phyloP scores from a whole-genome alignment of 1,139 yeast species.

The Blastobotrys petasosporus region DNA sequence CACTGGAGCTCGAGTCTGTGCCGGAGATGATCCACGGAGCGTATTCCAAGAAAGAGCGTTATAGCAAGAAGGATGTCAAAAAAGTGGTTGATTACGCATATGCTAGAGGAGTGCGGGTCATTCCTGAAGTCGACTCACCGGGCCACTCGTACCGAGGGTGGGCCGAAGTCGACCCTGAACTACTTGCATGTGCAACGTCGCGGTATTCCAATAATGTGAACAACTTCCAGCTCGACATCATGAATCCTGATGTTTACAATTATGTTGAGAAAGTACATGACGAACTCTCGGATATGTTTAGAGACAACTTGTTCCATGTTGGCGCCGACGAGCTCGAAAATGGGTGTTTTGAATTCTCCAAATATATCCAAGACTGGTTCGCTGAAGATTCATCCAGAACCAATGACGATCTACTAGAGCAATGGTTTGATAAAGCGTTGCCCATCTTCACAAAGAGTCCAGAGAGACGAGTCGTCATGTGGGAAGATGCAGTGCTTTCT shows the following conservation, averaged over 20 bases:
- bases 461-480: constrained; percentile 36
- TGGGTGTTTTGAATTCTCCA: constrained; percentile 36
- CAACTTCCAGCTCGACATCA: constrained; percentile 17
- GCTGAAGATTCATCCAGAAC: constrained; percentile 28
- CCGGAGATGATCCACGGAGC: constrained; percentile 43
- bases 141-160: constrained; percentile 46
- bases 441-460: constrained; percentile 33
- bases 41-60: constrained; percentile 35
- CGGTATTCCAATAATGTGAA: constrained; percentile 22
- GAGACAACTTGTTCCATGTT: constrained; percentile 41
- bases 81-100: constrained; percentile 36
- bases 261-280: constrained; percentile 15
- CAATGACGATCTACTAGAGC: constrained; percentile 34
- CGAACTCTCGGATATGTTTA: constrained; percentile 35
- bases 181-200: constrained; percentile 37
- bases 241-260: constrained; percentile 15
- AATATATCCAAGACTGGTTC: constrained; percentile 29
- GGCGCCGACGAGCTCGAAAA: constrained; percentile 42
- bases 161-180: constrained; percentile 33
- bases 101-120: constrained; percentile 39
- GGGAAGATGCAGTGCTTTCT: constrained; percentile 41
- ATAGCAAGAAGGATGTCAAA: constrained; percentile 33
- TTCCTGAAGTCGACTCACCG: constrained; percentile 46
- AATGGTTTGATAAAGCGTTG: constrained; percentile 37
- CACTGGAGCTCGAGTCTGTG: constrained; percentile 32